These are phyloP conservation scores for Pichia sorboxylosa DNA, from an alignment of 1,139 yeast species.

Conservation along the genomic window DNA sequence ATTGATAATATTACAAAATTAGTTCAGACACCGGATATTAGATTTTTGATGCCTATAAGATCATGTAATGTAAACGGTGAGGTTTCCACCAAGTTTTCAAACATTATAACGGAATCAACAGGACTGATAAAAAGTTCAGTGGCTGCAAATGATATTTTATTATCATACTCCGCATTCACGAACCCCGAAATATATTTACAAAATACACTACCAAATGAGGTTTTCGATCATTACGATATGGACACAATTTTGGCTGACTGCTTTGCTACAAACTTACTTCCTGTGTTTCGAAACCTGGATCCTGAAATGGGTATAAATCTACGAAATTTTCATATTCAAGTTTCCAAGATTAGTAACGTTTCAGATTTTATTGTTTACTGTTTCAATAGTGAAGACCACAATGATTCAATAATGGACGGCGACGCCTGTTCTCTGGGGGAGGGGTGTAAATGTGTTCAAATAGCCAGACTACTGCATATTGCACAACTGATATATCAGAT, in stretches of 20 bases:
- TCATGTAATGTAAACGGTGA: slow-evolving; percentile 26
- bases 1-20: slow-evolving; percentile 3
- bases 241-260: slow-evolving; percentile 34
- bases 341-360: slow-evolving; percentile 52
- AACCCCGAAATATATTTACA: slow-evolving; percentile 22
- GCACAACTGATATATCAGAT: slow-evolving; percentile 36
- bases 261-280: slow-evolving; percentile 32
- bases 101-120: slow-evolving; percentile 29
- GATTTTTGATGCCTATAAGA: slow-evolving; percentile 38
- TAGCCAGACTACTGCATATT: slow-evolving; percentile 40
- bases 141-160: slow-evolving; percentile 45
- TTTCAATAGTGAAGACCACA: slow-evolving; percentile 27
- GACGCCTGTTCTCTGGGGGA: slow-evolving; percentile 6
- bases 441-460: slow-evolving; percentile 29
- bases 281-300: slow-evolving; percentile 44
- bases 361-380: slow-evolving; percentile 63
- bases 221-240: slow-evolving; percentile 12
- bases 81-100: slow-evolving; percentile 20
- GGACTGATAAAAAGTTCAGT: slow-evolving; percentile 56
- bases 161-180: slow-evolving; percentile 28
- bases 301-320: slow-evolving; percentile 60
- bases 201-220: slow-evolving; percentile 9
- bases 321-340: slow-evolving; percentile 70
- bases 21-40: slow-evolving; percentile 8
- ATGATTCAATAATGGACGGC: slow-evolving; percentile 4